Conservation (phyloP, 2,329 filamentous ascomycete species). For the Dothistroma septosporum region DNA sequence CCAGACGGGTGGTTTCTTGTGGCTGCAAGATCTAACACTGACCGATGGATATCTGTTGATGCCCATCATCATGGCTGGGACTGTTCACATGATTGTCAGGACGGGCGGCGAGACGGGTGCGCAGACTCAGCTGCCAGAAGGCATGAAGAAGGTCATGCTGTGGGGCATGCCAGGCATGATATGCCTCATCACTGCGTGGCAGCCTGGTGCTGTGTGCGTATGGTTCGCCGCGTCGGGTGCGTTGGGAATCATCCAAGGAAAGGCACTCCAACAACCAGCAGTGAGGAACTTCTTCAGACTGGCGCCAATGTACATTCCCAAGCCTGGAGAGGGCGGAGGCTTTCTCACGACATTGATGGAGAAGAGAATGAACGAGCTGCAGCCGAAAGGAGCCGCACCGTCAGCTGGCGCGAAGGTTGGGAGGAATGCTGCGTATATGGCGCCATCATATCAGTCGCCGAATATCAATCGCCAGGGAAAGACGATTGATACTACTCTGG, state of each 20-base stretch:
- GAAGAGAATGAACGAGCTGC: conserved; percentile 2
- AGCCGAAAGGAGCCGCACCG: not conserved
- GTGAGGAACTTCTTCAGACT: conserved; percentile 40
- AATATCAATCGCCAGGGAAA: conserved; percentile 11
- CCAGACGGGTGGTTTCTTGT: conserved; percentile 64
- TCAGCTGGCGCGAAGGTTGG: conserved; percentile 8
- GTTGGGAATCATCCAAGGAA: conserved; percentile 39
- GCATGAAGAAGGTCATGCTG: conserved; percentile 40
- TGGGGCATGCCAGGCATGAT: conserved; percentile 53
- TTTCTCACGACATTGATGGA: conserved; percentile 8
- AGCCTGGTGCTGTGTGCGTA: conserved; percentile 57
- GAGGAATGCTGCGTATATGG: conserved; percentile 22
- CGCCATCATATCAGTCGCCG: conserved; percentile 19
- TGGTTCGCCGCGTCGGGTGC: conserved; percentile 54
- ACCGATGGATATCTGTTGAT: conserved; percentile 75
- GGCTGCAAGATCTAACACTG: conserved; percentile 73
- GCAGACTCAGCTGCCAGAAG: conserved; percentile 26
- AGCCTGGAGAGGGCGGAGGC: conserved; percentile 10
- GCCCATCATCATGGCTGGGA: conserved; percentile 47
- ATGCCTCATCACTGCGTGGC: conserved; percentile 51
- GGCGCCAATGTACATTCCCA: conserved; percentile 33
- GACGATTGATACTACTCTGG: conserved; percentile 19
- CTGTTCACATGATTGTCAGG: conserved; percentile 35
- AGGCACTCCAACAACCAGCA: conserved; percentile 35
- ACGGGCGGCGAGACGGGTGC: conserved; percentile 50